phyloP scores from a whole-genome alignment of 257 asterid genomes.

The Rhazya stricta region DNA sequence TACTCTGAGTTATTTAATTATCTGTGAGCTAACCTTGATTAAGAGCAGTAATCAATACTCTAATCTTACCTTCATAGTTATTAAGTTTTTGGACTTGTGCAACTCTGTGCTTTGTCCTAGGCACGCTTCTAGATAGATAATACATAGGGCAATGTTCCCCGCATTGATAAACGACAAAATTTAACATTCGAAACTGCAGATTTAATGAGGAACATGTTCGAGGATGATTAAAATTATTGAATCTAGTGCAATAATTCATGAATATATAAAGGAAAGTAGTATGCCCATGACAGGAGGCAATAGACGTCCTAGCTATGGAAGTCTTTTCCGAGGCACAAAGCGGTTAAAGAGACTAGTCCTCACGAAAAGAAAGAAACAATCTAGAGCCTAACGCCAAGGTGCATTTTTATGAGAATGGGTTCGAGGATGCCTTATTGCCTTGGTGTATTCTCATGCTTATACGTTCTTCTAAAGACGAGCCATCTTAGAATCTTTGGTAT shows the following conservation, averaged over 20 bases:
- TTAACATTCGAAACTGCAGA: slow-evolving; percentile 22
- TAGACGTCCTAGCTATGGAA: not conserved
- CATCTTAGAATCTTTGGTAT: too few relatives aligned
- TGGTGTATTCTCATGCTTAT: too few relatives aligned
- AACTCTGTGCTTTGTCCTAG: slow-evolving; percentile 17
- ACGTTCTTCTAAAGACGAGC: too few relatives aligned
- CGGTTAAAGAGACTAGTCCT: not conserved
- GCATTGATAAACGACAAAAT: slow-evolving; percentile 25
- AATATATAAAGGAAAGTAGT: too few relatives aligned
- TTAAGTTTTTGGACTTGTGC: not conserved
- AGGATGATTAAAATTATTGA: slow-evolving; percentile 14
- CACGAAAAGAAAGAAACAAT: slow-evolving; percentile 9
- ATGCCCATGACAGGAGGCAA: not conserved
- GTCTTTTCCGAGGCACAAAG: slow-evolving; percentile 2
- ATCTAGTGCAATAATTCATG: slow-evolving; percentile 14
- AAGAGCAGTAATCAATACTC: slow-evolving; percentile 7
- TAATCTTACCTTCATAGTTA: slow-evolving; percentile 13
- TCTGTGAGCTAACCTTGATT: slow-evolving; percentile 1
- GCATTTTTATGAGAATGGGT: slow-evolving; percentile 7
- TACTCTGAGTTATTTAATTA: slow-evolving; percentile 14
- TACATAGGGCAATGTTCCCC: slow-evolving; percentile 14
- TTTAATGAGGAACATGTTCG: slow-evolving; percentile 3
- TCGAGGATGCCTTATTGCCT: too few relatives aligned
- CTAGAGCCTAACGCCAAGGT: slow-evolving; percentile 12
- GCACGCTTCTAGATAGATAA: slow-evolving; percentile 15